Evolutionary conservation across 257 asterid species (phyloP).

Genomic region (Capsicum rhomboideum): DNA sequence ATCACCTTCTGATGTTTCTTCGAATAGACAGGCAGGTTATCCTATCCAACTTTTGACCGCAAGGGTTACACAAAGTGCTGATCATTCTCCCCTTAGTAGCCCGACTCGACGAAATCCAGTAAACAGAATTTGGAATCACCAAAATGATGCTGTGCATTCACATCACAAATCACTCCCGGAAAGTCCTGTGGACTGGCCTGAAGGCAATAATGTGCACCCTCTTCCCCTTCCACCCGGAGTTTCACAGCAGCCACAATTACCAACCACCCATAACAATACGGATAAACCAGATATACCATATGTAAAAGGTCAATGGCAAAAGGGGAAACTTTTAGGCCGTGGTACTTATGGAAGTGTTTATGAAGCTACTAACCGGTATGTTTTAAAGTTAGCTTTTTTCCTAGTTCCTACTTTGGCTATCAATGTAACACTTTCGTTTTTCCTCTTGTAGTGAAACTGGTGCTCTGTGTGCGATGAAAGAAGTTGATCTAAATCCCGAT

Average conservation of each 20-base stretch:
- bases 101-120: conserved; percentile 2
- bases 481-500: conserved; percentile 64
- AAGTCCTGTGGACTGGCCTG: conserved; percentile 21
- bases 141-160: conserved; percentile 5
- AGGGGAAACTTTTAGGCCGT: conserved; percentile 67
- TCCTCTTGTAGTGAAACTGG: conserved; percentile 65
- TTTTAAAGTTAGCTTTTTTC: neutral
- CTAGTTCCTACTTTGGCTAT: neutral
- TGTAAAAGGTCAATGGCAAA: conserved; percentile 66
- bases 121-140: conserved; percentile 10
- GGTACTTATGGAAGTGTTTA: conserved; percentile 89
- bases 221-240: conserved; percentile 72
- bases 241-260: conserved; percentile 28
- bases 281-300: conserved; percentile 33
- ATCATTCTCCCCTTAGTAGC: conserved; percentile 41
- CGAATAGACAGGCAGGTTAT: neutral
- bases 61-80: conserved; percentile 21
- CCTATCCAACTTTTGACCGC: conserved; percentile 18
- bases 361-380: conserved; percentile 72
- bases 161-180: conserved; percentile 42
- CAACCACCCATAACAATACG: conserved; percentile 20
- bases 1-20: neutral
- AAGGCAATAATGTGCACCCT: conserved; percentile 45
- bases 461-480: conserved; percentile 84
- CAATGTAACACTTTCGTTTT: neutral